These are phyloP conservation scores for Eutrema heterophyllum DNA, from an alignment of 345 rosid genomes.

Conservation along the genomic window DNA sequence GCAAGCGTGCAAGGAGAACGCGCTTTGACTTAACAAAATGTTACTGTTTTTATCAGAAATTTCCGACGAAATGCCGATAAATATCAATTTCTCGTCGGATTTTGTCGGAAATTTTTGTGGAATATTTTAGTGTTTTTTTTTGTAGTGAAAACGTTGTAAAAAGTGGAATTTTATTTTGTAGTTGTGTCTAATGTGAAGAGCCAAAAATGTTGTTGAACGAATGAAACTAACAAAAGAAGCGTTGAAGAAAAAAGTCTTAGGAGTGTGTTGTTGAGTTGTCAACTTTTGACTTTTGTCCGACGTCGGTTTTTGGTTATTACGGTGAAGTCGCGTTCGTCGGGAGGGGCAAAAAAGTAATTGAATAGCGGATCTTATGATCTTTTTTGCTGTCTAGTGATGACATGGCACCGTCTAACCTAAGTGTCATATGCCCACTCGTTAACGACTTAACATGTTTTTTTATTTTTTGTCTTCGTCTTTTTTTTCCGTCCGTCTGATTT, in stretches of 20 bases:
- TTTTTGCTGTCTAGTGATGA: conserved; percentile 14
- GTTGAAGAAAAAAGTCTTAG: conserved; percentile 21
- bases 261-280: conserved; percentile 22
- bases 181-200: conserved; percentile 28
- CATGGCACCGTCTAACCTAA: conserved; percentile 9
- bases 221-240: conserved; percentile 19
- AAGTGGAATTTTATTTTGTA: conserved; percentile 22
- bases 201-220: conserved; percentile 27
- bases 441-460: neutral
- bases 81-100: too few relatives aligned
- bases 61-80: too few relatives aligned
- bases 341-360: neutral
- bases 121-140: too few relatives aligned
- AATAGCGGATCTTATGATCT: neutral
- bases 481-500: neutral
- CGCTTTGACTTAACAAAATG: too few relatives aligned
- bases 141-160: too few relatives aligned
- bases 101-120: too few relatives aligned
- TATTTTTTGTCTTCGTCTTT: neutral
- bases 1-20: too few relatives aligned
- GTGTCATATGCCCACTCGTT: conserved; percentile 16
- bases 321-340: conserved; percentile 28
- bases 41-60: too few relatives aligned
- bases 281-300: conserved; percentile 30
- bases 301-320: conserved; percentile 17